Evolutionary conservation across 2,329 filamentous ascomycete species (phyloP).

Genomic region (Cordyceps cicadae): DNA sequence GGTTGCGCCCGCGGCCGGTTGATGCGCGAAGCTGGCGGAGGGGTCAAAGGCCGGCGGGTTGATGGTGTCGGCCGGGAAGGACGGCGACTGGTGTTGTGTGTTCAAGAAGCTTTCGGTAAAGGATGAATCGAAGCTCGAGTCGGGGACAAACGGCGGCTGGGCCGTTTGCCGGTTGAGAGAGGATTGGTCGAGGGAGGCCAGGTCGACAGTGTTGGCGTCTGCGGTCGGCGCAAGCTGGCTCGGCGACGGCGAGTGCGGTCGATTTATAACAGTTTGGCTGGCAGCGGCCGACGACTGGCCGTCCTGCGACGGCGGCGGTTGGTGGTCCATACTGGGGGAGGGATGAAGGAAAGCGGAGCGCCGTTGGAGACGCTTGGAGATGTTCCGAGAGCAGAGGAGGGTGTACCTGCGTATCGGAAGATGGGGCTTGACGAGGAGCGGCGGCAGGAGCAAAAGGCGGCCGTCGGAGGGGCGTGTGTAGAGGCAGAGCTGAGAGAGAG

Average conservation of each 20-base stretch:
- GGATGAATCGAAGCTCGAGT: conserved; percentile 38
- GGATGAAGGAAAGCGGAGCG: conserved; percentile 5
- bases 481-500: not conserved
- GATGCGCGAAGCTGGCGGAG: conserved; percentile 37
- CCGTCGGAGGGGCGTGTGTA: not conserved
- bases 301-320: conserved; percentile 12
- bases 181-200: conserved; percentile 40
- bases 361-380: conserved; percentile 7
- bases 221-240: conserved; percentile 43
- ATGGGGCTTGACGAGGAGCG: conserved; percentile 2
- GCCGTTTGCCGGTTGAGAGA: conserved; percentile 41
- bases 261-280: conserved; percentile 56
- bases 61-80: conserved; percentile 22
- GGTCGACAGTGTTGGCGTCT: conserved; percentile 30
- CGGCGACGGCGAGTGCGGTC: conserved; percentile 56
- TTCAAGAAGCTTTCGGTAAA: conserved; percentile 38
- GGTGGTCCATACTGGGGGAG: conserved; percentile 8
- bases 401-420: conserved; percentile 7
- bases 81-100: conserved; percentile 25
- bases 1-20: conserved; percentile 28
- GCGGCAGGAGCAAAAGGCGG: not conserved
- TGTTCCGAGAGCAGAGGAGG: conserved; percentile 1
- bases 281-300: conserved; percentile 56
- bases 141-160: conserved; percentile 36
- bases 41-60: conserved; percentile 28